These are phyloP conservation scores for Venturia oleaginea DNA, from an alignment of 2,329 filamentous ascomycete species.

Conservation along the genomic window DNA sequence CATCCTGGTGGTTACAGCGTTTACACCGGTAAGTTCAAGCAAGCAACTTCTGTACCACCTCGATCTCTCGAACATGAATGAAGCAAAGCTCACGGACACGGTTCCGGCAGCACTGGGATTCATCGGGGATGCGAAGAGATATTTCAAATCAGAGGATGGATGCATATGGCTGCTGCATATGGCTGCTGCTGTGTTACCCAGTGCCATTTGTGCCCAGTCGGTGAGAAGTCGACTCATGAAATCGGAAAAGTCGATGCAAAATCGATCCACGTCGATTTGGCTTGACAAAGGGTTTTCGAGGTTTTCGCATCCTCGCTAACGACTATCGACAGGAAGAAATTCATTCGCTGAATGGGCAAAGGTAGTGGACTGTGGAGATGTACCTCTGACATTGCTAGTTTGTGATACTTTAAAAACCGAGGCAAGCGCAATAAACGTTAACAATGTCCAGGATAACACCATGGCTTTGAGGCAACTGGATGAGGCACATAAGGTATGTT, in stretches of 20 bases:
- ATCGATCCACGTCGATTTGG: not conserved
- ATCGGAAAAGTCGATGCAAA: not conserved
- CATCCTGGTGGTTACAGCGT: conserved; percentile 34
- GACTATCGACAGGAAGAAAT: conserved; percentile 25
- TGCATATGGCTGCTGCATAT: not conserved
- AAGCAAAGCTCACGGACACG: not conserved
- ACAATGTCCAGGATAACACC: conserved; percentile 41
- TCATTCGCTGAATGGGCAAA: conserved; percentile 40
- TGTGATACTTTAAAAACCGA: conserved; percentile 7
- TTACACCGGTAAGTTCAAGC: conserved; percentile 36
- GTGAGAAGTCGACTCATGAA: not conserved
- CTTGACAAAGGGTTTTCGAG: not conserved
- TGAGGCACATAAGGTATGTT: conserved; percentile 39
- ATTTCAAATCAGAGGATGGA: not conserved
- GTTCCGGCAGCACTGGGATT: not conserved
- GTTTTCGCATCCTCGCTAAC: not conserved
- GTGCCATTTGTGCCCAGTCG: not conserved
- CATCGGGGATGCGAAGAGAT: not conserved
- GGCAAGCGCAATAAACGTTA: not conserved
- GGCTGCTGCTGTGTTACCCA: not conserved
- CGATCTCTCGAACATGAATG: not conserved
- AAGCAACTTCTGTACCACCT: too few species aligned
- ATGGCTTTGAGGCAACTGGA: conserved; percentile 45
- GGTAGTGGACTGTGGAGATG: conserved; percentile 48
- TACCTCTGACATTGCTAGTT: conserved; percentile 40